These are phyloP conservation scores for Taiozyma sp. DNA, from an alignment of 1,139 yeast genomes.

Conservation along the genomic window DNA sequence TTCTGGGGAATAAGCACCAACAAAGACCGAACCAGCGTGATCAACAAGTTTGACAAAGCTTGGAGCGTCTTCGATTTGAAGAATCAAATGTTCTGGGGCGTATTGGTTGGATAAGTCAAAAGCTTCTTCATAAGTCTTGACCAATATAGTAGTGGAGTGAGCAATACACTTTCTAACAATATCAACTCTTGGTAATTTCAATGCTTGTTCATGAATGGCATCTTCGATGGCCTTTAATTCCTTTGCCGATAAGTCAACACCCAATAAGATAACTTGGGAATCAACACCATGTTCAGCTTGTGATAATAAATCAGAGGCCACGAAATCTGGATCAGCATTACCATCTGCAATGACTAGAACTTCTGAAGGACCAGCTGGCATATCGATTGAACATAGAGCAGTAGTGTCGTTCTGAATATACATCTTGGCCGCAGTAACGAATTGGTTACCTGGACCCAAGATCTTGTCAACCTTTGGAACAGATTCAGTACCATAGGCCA, in stretches of 20 bases:
- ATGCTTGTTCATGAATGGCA: conserved; percentile 82
- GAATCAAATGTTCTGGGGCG: conserved; percentile 96
- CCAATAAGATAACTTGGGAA: conserved; percentile 91
- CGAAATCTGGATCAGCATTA: conserved; percentile 87
- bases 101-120: conserved; percentile 79
- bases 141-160: conserved; percentile 79
- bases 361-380: conserved; percentile 99
- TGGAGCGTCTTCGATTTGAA: conserved; percentile 79
- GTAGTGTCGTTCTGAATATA: conserved; percentile 91
- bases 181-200: conserved; percentile 85
- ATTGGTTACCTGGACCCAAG: conserved; percentile 98
- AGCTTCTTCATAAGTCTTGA: conserved; percentile 69
- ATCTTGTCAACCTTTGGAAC: conserved; percentile 95
- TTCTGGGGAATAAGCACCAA: conserved; percentile 95
- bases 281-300: conserved; percentile 99
- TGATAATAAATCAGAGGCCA: conserved; percentile 89
- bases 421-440: conserved; percentile 99
- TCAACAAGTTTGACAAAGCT: conserved; percentile 68
- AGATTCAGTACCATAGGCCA: conserved; percentile 96
- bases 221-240: conserved; percentile 68
- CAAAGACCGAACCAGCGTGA: conserved; percentile 95
- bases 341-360: conserved; percentile 90
- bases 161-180: conserved; percentile 89
- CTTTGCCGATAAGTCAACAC: conserved; percentile 59
- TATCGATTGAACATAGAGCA: conserved; percentile 93